Evolutionary conservation across 495 filamentous ascomycete genomes (phyloP).

Genomic region (Gamarada debralockiae): DNA sequence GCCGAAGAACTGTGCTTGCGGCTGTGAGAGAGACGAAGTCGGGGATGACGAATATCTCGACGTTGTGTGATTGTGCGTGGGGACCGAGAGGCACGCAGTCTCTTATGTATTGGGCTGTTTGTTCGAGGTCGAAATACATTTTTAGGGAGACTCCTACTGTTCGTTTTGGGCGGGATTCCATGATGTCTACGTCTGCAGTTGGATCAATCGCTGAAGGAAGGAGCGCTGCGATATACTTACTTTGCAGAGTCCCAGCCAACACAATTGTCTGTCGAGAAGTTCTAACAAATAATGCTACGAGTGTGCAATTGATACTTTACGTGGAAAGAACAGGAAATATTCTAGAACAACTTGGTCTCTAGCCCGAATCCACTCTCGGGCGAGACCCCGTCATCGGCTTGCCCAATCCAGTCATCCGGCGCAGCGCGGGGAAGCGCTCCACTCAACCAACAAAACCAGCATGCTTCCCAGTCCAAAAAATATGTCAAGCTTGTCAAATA

Average conservation of each 20-base stretch:
- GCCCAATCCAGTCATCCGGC: background rate
- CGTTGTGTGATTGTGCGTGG: constrained; percentile 28
- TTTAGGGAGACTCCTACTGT: constrained; percentile 78
- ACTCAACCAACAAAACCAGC: too few species aligned
- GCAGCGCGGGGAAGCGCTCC: background rate
- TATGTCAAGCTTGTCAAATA: too few species aligned
- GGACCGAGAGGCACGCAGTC: constrained; percentile 31
- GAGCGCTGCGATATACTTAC: too few species aligned
- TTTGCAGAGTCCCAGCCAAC: too few species aligned
- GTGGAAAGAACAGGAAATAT: background rate
- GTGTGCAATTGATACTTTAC: background rate
- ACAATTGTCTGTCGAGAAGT: too few species aligned
- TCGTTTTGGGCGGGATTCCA: constrained; percentile 42
- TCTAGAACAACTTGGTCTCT: background rate
- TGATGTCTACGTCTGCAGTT: background rate
- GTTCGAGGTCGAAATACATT: constrained; percentile 73
- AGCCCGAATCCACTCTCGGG: background rate
- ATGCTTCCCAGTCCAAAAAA: too few species aligned
- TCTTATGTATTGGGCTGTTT: constrained; percentile 58
- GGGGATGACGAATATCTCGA: constrained; percentile 66
- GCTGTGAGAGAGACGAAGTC: constrained; percentile 66
- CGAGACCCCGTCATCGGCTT: background rate
- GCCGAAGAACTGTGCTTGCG: constrained; percentile 46
- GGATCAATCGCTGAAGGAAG: too few species aligned
- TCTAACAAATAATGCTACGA: too few species aligned